Evolutionary conservation across 495 filamentous ascomycete genomes (phyloP).

Genomic region (Tuber microsphaerosporum): DNA sequence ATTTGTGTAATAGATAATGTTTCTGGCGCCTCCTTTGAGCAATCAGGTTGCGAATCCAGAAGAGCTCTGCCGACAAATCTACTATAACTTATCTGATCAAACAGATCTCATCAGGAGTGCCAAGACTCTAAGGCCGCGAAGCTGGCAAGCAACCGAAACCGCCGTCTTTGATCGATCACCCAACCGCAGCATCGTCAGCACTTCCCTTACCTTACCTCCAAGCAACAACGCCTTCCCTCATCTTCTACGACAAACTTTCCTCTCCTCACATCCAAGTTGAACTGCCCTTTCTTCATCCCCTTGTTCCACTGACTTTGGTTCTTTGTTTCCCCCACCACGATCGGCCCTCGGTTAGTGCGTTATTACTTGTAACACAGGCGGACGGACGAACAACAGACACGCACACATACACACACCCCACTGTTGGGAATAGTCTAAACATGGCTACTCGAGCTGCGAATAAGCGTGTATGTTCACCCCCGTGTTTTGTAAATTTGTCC

Average conservation of each 20-base stretch:
- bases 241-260: neutral
- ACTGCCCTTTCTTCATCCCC: neutral
- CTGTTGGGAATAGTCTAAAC: constrained; percentile 5
- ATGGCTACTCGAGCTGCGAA: constrained; percentile 81
- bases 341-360: neutral
- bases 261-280: neutral
- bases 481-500: constrained; percentile 6
- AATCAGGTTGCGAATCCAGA: neutral
- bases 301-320: neutral
- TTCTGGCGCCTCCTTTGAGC: no score
- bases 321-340: neutral
- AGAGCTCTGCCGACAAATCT: neutral
- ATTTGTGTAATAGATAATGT: no score
- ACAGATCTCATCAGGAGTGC: neutral
- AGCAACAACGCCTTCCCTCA: neutral
- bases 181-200: neutral
- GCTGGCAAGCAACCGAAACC: neutral
- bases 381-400: neutral
- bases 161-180: neutral
- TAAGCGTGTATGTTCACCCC: constrained; percentile 59
- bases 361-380: neutral
- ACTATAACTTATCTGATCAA: neutral
- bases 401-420: neutral
- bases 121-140: neutral
- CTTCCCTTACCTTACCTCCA: neutral